phyloP scores from a whole-genome alignment of 306 rosid species.

The Quercus suber region DNA sequence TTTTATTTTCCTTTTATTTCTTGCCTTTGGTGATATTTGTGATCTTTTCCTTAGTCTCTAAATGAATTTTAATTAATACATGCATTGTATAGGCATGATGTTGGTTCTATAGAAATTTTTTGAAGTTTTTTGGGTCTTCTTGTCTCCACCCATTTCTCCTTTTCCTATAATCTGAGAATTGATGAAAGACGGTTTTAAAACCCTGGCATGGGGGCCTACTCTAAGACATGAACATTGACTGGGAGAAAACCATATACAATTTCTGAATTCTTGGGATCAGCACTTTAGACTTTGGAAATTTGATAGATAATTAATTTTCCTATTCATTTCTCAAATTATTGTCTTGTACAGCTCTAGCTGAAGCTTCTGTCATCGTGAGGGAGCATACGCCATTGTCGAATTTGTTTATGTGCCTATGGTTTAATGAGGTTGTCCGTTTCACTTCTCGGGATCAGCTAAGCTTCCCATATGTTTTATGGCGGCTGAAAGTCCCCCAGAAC shows the following conservation, averaged over 20 bases:
- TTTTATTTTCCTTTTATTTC: too few species aligned
- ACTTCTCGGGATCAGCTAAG: conserved; percentile 96
- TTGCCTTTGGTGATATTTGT: too few species aligned
- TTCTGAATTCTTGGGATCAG: not conserved
- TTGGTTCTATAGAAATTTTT: too few species aligned
- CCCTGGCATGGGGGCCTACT: not conserved
- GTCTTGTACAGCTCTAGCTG: conserved; percentile 68
- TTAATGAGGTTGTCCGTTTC: conserved; percentile 89
- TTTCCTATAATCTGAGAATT: not conserved
- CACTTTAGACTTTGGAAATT: conserved; percentile 6
- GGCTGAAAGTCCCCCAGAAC: conserved; percentile 57
- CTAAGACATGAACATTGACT: not conserved
- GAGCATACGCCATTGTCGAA: conserved; percentile 67
- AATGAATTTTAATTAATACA: too few species aligned
- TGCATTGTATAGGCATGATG: too few species aligned
- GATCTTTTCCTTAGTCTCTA: too few species aligned
- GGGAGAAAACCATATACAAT: not conserved
- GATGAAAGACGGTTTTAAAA: not conserved
- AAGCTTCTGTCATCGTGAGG: conserved; percentile 88
- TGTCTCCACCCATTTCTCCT: too few species aligned
- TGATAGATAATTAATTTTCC: conserved; percentile 1
- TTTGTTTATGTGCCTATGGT: conserved; percentile 88
- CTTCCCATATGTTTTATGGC: conserved; percentile 91
- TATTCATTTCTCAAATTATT: conserved; percentile 6
- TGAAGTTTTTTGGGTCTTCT: too few species aligned